These are phyloP conservation scores for Carex littledalei DNA, from an alignment of 176 grass and related monocot species.

Conservation along the genomic window DNA sequence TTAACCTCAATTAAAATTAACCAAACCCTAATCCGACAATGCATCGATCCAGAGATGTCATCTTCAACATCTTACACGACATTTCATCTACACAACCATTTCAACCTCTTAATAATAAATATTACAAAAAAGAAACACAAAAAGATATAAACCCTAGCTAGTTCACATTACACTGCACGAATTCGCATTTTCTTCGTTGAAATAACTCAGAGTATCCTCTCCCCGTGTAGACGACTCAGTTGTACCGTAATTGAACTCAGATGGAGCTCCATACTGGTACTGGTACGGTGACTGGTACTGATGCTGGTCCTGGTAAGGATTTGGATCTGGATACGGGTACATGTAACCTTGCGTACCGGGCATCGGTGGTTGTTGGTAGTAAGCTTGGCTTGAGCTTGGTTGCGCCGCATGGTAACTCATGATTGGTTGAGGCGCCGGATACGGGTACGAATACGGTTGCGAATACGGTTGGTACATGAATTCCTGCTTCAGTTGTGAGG, in stretches of 20 bases:
- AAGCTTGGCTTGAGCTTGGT: slow-evolving; percentile 60
- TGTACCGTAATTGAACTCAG: slow-evolving; percentile 45
- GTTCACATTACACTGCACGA: slow-evolving; percentile 62
- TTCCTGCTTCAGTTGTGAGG: not conserved
- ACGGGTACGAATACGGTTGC: slow-evolving; percentile 20
- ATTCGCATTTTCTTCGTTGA: slow-evolving; percentile 61
- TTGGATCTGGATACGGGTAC: slow-evolving; percentile 10
- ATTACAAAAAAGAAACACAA: not conserved
- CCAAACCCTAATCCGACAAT: slow-evolving; percentile 24
- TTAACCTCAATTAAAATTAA: slow-evolving; percentile 42
- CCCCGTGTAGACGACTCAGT: slow-evolving; percentile 34
- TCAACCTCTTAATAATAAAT: slow-evolving; percentile 30
- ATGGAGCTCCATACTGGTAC: slow-evolving; percentile 14
- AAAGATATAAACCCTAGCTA: not conserved
- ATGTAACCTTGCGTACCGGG: slow-evolving; percentile 21
- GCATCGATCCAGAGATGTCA: slow-evolving; percentile 21
- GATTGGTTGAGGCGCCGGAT: slow-evolving; percentile 39
- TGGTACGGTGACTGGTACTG: not conserved
- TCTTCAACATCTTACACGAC: slow-evolving; percentile 24
- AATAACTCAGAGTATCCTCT: slow-evolving; percentile 33
- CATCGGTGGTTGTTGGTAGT: slow-evolving; percentile 47
- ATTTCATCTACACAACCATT: slow-evolving; percentile 28
- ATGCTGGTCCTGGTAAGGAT: slow-evolving; percentile 26
- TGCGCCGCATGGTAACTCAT: slow-evolving; percentile 67
- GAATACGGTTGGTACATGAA: not conserved